phyloP scores from a whole-genome alignment of 257 asterid genomes.

The Verbascum thapsus region DNA sequence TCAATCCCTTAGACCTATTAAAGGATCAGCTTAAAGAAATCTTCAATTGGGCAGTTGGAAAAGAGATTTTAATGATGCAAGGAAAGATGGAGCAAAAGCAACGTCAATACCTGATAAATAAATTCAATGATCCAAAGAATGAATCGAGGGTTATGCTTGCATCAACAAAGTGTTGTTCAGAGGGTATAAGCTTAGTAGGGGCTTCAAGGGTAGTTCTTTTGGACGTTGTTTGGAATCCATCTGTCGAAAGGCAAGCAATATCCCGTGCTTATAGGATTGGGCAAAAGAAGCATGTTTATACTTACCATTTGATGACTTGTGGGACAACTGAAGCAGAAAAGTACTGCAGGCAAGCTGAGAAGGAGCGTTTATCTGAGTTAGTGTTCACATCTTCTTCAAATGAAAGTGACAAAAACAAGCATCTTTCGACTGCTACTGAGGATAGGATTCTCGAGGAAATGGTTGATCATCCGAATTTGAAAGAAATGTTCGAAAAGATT shows the following conservation, averaged over 20 bases:
- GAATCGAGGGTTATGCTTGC: slow-evolving; percentile 50
- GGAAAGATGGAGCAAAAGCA: slow-evolving; percentile 39
- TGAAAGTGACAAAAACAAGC: slow-evolving; percentile 17
- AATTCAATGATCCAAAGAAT: slow-evolving; percentile 34
- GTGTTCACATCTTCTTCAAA: too few species aligned
- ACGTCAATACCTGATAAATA: slow-evolving; percentile 37
- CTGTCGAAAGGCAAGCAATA: slow-evolving; percentile 52
- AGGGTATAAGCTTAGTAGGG: slow-evolving; percentile 58
- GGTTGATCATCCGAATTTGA: slow-evolving; percentile 29
- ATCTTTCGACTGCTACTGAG: slow-evolving; percentile 19
- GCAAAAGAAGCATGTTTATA: slow-evolving; percentile 46
- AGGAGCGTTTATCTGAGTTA: slow-evolving; percentile 54
- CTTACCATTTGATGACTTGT: slow-evolving; percentile 49
- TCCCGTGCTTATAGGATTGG: slow-evolving; percentile 55
- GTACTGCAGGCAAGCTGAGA: slow-evolving; percentile 51
- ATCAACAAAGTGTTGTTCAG: slow-evolving; percentile 52
- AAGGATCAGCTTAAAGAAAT: slow-evolving; percentile 34
- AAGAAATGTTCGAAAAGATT: slow-evolving; percentile 44
- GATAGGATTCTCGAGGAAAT: slow-evolving; percentile 43
- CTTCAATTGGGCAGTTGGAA: slow-evolving; percentile 42
- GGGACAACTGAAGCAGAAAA: slow-evolving; percentile 50
- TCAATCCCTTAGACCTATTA: slow-evolving; percentile 44
- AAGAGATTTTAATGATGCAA: slow-evolving; percentile 37
- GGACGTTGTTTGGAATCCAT: slow-evolving; percentile 60
- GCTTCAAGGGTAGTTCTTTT: slow-evolving; percentile 53